Conservation (phyloP, 768 basidiomycete species). For the Pulveroboletus frians region DNA sequence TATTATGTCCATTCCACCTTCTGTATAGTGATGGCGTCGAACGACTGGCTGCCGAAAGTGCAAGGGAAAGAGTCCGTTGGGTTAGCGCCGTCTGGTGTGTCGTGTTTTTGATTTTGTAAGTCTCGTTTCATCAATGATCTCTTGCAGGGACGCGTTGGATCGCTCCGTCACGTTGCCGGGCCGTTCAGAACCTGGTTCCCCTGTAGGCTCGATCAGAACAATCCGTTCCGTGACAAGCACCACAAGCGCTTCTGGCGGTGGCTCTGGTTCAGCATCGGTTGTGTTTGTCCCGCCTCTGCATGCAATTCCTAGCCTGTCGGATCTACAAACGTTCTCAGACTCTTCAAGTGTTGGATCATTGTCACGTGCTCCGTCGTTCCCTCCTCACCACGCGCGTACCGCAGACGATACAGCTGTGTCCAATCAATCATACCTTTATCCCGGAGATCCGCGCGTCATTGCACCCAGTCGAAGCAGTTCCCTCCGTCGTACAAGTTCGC, state of each 20-base stretch:
- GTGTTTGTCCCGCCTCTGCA: slow-evolving; percentile 75
- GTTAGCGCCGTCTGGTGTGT: slow-evolving; percentile 83
- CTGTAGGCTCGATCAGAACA: slow-evolving; percentile 59
- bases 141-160: slow-evolving; percentile 71
- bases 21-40: slow-evolving; percentile 88
- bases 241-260: slow-evolving; percentile 30
- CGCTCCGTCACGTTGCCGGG: slow-evolving; percentile 50
- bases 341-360: slow-evolving; percentile 36
- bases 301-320: slow-evolving; percentile 65
- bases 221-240: slow-evolving; percentile 54
- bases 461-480: slow-evolving; percentile 59
- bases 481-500: slow-evolving; percentile 61
- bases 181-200: slow-evolving; percentile 41
- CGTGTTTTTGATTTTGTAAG: background rate
- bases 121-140: background rate
- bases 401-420: slow-evolving; percentile 71
- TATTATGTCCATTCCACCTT: slow-evolving; percentile 86
- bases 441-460: slow-evolving; percentile 69
- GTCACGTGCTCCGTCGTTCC: slow-evolving; percentile 43
- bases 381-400: slow-evolving; percentile 59
- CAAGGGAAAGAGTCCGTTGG: slow-evolving; percentile 84
- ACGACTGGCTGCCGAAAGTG: slow-evolving; percentile 81
- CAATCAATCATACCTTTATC: slow-evolving; percentile 62
- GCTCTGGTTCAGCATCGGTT: slow-evolving; percentile 57
- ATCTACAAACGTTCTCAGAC: slow-evolving; percentile 46